Evolutionary conservation across 129 eudicot species (phyloP).

Genomic region (Kitagawia praeruptora): DNA sequence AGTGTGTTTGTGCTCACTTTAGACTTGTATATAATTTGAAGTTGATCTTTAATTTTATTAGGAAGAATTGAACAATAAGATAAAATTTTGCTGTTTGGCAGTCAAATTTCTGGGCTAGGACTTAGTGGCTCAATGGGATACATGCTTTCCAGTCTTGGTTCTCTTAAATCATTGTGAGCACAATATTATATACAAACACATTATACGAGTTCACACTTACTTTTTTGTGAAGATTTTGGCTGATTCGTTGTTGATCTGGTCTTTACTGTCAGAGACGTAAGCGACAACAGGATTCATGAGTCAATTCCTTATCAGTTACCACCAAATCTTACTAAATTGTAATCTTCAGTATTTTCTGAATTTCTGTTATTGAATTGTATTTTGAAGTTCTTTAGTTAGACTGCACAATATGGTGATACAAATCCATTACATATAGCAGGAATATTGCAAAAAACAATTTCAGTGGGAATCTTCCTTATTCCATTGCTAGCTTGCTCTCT

Average conservation of each 20-base stretch:
- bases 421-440: conserved; percentile 36
- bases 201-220: background rate
- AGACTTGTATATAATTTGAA: background rate
- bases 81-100: conserved; percentile 31
- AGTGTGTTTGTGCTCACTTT: conserved; percentile 20
- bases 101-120: conserved; percentile 72
- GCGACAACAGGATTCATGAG: conserved; percentile 80
- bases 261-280: conserved; percentile 54
- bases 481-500: conserved; percentile 50
- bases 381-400: conserved; percentile 4
- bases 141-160: conserved; percentile 48
- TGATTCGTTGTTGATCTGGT: background rate
- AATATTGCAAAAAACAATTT: conserved; percentile 83
- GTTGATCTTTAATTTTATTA: conserved; percentile 1
- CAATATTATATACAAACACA: background rate
- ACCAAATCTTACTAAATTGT: conserved; percentile 82
- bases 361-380: background rate
- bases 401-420: conserved; percentile 9
- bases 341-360: conserved; percentile 17
- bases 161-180: conserved; percentile 67
- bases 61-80: background rate
- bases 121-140: conserved; percentile 85
- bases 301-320: conserved; percentile 82
- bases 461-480: conserved; percentile 81
- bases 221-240: background rate